Evolutionary conservation across 148 eudicot genomes (phyloP).

Genomic region (Cornus controversa): DNA sequence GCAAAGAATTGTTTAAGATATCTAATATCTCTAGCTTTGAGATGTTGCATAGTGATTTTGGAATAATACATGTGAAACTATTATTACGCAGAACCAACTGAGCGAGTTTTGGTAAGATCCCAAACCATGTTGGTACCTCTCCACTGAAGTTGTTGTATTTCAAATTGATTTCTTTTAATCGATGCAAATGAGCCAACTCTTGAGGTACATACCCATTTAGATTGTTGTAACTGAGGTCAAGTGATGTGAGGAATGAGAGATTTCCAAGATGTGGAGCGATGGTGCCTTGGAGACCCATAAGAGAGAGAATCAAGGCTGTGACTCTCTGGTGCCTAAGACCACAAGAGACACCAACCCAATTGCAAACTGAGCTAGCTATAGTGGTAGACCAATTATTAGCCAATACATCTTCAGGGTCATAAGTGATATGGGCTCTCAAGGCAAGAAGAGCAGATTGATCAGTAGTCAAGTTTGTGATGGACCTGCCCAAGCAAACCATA

Average conservation of each 20-base stretch:
- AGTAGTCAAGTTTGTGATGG: not conserved
- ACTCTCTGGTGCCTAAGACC: not conserved
- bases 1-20: too few species aligned
- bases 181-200: too few species aligned
- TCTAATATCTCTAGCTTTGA: too few species aligned
- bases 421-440: conserved; percentile 16
- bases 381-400: not conserved
- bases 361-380: not conserved
- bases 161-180: too few species aligned
- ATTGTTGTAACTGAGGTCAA: not conserved
- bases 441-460: not conserved
- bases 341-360: not conserved
- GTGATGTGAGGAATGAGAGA: not conserved
- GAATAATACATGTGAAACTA: not conserved
- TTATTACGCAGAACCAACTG: not conserved
- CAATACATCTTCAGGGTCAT: conserved; percentile 15
- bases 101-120: not conserved
- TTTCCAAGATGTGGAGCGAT: not conserved
- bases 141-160: too few species aligned
- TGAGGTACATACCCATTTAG: not conserved
- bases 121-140: not conserved
- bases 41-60: not conserved
- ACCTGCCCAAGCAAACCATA: not conserved
- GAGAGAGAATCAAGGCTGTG: not conserved
- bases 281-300: not conserved